phyloP scores from a whole-genome alignment of 192 early-diverging fungal genomes.

The Glomus cerebriforme region DNA sequence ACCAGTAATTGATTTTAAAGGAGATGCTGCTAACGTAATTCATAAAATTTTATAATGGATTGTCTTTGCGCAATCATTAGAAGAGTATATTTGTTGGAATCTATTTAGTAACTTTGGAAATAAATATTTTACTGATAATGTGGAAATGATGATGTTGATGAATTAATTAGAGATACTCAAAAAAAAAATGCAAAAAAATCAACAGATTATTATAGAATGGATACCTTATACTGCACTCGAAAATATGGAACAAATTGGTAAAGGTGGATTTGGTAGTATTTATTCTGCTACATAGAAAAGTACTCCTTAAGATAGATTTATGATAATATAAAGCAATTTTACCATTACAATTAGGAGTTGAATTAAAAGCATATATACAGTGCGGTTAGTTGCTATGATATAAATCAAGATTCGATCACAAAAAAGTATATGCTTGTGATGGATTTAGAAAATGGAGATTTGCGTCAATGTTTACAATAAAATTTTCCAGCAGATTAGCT shows the following conservation, averaged over 20 bases:
- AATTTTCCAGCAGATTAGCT: constrained; percentile 38
- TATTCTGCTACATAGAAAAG: constrained; percentile 10
- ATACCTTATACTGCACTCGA: constrained; percentile 3
- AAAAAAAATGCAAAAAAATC: background rate
- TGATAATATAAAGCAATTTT: background rate
- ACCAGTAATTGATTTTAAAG: no score
- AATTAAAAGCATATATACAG: background rate
- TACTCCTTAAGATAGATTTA: background rate
- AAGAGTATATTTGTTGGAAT: no score
- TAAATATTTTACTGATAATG: no score
- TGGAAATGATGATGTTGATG: no score
- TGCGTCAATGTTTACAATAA: constrained; percentile 38
- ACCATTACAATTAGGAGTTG: no score
- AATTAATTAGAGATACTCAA: no score
- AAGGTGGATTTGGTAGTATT: no score
- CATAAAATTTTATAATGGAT: no score
- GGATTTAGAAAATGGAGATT: constrained; percentile 38
- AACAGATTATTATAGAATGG: background rate
- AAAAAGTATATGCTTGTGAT: constrained; percentile 43
- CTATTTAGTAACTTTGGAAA: no score
- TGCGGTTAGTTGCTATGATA: background rate
- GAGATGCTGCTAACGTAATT: no score
- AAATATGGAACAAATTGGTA: no score
- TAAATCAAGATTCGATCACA: constrained; percentile 9
- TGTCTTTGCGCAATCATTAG: no score